A percentile compares a stretch with the other conserved stretches of the same genome.
Evolutionary conservation across 257 asterid species (phyloP).

Genomic region (Nicotiana benthamiana): DNA sequence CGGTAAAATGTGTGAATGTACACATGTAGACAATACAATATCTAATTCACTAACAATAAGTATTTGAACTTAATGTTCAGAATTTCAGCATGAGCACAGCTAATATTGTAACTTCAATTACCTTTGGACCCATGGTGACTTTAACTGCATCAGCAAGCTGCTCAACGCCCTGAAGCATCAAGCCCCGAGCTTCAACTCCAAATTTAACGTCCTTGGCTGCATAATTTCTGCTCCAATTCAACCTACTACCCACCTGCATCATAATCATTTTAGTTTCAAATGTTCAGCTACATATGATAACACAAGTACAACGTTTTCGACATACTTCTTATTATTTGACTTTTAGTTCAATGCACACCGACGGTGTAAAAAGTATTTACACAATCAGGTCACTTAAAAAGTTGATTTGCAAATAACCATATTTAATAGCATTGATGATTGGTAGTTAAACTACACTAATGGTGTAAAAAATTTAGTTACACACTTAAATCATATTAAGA

Average conservation of each 20-base stretch:
- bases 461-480: too few relatives aligned
- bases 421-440: too few relatives aligned
- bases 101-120: background rate
- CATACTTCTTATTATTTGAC: too few relatives aligned
- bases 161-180: constrained; percentile 93
- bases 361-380: too few relatives aligned
- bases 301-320: too few relatives aligned
- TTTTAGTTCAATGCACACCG: too few relatives aligned
- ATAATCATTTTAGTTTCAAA: background rate
- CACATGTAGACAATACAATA: background rate
- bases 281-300: too few relatives aligned
- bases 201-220: constrained; percentile 87
- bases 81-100: background rate
- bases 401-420: too few relatives aligned
- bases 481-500: too few relatives aligned
- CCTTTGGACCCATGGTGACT: constrained; percentile 99
- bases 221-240: constrained; percentile 68
- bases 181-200: constrained; percentile 84
- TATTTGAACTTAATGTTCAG: background rate
- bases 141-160: constrained; percentile 90
- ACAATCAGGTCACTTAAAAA: too few relatives aligned
- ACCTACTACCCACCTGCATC: constrained; percentile 49
- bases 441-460: too few relatives aligned
- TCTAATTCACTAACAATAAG: background rate
- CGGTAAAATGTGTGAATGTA: background rate